Evolutionary conservation across 2,329 filamentous ascomycete species (phyloP), one percentile per base, ranked within the genome.

Genomic region (Monilinia aucupariae): DNA sequence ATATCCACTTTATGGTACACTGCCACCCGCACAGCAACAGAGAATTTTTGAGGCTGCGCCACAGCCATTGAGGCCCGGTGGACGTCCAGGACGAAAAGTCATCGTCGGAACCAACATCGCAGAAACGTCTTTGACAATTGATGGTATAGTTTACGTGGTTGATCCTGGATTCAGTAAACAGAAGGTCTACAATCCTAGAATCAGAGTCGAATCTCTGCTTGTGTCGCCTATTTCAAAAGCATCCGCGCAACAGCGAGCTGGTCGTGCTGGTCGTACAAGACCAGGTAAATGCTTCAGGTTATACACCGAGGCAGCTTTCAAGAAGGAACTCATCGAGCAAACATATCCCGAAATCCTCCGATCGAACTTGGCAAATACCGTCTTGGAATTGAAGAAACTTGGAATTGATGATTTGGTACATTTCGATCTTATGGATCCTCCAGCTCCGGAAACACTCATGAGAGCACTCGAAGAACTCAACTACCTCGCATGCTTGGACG

Each of bases 101-200:
- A 96, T 99, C 70, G 84, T 99, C 37, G 91, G 92, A 12, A 99
- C 94, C 68, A 99, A 99, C 76, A 99, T 99, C 76, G 94, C 94
- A 51, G 94, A 99, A 79, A 99, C 94, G 0, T 93, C 89, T 72
- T 85, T 99, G 77, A 99, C 94, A 53, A 99, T 99, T 65, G 94
- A 99, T 74, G 94, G 94, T 74, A 99, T 99, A 67, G 94, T 99
- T 43, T 99, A 97, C 73, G 94, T 99, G 41, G 93, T 99, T n/a
- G 94, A 99, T 73, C 93, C 94, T 2, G 94, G 94, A 43, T 99
- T 99, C 80, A 96, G 92, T 79, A 99, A 99, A 80, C 94, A 99
- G 74, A 99, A 97, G 78, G 94, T 97, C 67, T 99, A 97, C 81
- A 97, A 99, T 76, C 93, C 94, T 27, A 87, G 94, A 65, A 96